These are phyloP conservation scores for Eucalyptus fibrosa DNA, from an alignment of 345 rosid species.

Conservation along the genomic window DNA sequence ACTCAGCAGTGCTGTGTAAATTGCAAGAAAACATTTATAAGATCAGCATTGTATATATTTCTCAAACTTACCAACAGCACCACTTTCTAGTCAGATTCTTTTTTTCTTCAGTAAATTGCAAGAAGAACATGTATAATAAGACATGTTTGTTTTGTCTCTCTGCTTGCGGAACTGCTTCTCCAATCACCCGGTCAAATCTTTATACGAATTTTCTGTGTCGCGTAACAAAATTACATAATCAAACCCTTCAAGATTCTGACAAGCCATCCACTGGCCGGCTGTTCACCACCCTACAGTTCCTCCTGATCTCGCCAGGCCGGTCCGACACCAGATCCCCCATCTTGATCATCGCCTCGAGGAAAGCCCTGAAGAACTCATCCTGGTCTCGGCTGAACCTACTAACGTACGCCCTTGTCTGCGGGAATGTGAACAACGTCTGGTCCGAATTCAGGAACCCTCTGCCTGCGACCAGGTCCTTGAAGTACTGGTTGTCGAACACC, in stretches of 20 bases:
- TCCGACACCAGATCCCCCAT: constrained; percentile 78
- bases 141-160: background rate
- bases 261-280: constrained; percentile 7
- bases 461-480: constrained; percentile 71
- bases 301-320: constrained; percentile 60
- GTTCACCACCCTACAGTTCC: constrained; percentile 55
- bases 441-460: constrained; percentile 93
- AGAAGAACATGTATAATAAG: background rate
- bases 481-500: constrained; percentile 63
- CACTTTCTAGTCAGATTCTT: background rate
- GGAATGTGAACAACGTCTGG: constrained; percentile 49
- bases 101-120: background rate
- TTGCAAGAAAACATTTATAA: no score
- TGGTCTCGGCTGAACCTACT: constrained; percentile 34
- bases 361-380: constrained; percentile 44
- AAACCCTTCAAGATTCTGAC: constrained; percentile 8
- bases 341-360: constrained; percentile 72
- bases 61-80: background rate
- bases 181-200: background rate
- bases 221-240: background rate
- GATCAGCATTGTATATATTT: no score
- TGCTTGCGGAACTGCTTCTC: background rate
- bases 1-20: no score
- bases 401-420: constrained; percentile 44
- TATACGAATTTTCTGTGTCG: background rate